Base-by-base conservation (phyloP, 2,329 filamentous ascomycete genomes). In the Hypoxylon sp. region DNA sequence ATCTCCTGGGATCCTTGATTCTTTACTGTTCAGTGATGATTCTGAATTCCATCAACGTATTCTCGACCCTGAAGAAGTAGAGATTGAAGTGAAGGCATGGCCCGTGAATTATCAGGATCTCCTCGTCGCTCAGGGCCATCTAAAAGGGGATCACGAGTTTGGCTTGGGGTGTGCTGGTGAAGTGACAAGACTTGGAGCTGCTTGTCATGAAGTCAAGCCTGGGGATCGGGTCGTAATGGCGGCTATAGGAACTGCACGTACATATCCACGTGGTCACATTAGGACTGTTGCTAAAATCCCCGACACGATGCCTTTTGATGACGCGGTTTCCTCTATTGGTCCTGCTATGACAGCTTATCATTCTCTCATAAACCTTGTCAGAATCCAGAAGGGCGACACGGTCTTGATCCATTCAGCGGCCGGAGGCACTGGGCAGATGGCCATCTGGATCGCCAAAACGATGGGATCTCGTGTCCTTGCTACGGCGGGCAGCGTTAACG, bases 41-140 rank as follows among this genome's bases (percentile, higher is more conserved):
- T 31, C 29, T 6, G 29, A 3, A 9, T 31, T 31, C 29, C 5
- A 31, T 9, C 5, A 31, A 5, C 29, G 29, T 31, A 31, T 5
- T 31, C 29, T 31, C 6, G 46, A 11, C 2, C 51, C 65, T 2
- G 9, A 24, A 10, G 51, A 68, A 5, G 54, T 68, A 19, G 66
- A 68, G 35, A 61, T 68, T 11, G 55, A 64, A 13, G 22, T 57
- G 2, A 68, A 37, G 26, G 57, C 46, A 2, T 68, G 66, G 66
- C 51, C 33, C 3, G 2, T 68, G 2, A 26, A 10, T 2, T 68
- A 58, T 19, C 55, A 52, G 19, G 66, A 68, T 13, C n/a, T 62
- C 0, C 53, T 58, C 14, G 13, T 51, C 2, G 55, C 57, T 1
- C 37, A 58, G 2, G 59, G 59, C 2, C 65, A 50, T 1, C 11